phyloP scores from a whole-genome alignment of 495 filamentous ascomycete species.

The Wilcoxina mikolae region DNA sequence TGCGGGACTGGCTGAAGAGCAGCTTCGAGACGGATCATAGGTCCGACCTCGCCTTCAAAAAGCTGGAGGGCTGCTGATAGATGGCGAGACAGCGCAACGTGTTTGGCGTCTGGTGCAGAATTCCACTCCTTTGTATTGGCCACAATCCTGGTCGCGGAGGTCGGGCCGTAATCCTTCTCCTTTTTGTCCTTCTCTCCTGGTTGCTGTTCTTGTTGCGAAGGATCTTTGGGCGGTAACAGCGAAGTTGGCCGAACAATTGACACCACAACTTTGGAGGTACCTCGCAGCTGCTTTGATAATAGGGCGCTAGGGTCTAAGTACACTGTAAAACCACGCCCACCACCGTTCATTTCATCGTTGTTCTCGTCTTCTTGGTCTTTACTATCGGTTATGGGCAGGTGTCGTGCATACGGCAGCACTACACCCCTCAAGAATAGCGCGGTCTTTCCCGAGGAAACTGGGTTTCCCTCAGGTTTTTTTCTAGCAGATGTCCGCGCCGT shows the following conservation, averaged over 20 bases:
- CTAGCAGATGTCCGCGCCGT: conserved; percentile 55
- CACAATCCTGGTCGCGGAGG: conserved; percentile 50
- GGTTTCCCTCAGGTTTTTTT: conserved; percentile 55
- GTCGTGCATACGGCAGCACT: conserved; percentile 33
- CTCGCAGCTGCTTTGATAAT: conserved; percentile 50
- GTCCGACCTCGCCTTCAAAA: conserved; percentile 60
- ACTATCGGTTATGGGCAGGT: conserved; percentile 14
- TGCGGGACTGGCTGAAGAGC: conserved; percentile 46
- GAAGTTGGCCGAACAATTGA: conserved; percentile 68
- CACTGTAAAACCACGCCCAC: conserved; percentile 34
- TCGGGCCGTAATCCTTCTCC: conserved; percentile 10
- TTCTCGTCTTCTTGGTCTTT: conserved; percentile 42
- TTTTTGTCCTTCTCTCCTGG: conserved; percentile 43
- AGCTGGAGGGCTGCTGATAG: conserved; percentile 58
- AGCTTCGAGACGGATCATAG: conserved; percentile 68
- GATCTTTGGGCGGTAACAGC: conserved; percentile 58
- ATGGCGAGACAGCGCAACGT: conserved; percentile 58
- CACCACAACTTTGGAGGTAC: conserved; percentile 55
- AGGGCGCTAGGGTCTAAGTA: conserved; percentile 58
- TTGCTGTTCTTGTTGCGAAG: conserved; percentile 52
- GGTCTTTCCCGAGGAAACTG: conserved; percentile 44
- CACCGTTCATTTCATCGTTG: conserved; percentile 57
- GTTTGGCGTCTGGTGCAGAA: conserved; percentile 66
- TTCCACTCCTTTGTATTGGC: conserved; percentile 66
- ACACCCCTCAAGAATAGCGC: conserved; percentile 60